Base-by-base conservation (phyloP, 2,329 filamentous ascomycete genomes). In the Fusarium sp. region DNA sequence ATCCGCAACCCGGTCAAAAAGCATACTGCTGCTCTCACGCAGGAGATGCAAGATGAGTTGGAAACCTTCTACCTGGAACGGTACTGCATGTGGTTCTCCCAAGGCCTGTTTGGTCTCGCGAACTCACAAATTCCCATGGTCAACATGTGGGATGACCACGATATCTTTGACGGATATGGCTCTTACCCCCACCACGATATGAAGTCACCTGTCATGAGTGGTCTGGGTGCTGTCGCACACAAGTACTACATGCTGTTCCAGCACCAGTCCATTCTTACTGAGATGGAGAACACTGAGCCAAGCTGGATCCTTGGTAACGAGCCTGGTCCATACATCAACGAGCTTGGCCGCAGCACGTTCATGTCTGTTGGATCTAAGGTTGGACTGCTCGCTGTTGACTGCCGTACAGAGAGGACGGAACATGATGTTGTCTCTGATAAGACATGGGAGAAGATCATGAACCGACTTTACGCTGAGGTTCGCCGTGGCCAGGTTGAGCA, bases 231-330 rank as follows among this genome's bases (percentile, higher is more conserved):
- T 39, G 89, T 98, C 51, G 95, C 95, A 0, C 98, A 96, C 87
- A 99, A 99, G 79, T 99, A 98, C 81, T 99, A 99, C 76, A 91
- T 99, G 90, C 86, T 99, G 11, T 99, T 99, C 82, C 96, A 99
- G 79, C 96, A 99, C 74, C 97, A 99, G 79, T 97, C 92, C 71
- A 84, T 97, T 6, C 82, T 89, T 1, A 88, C 90, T 46, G 96
- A 99, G 81, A 93, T 90, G 1, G 90, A 97, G 71, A 84, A 86
- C 37, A 88, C 92, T 4, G 97, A 99, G 79, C 93, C 95, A 4
- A 98, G 93, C 77, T 98, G 96, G 96, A 82, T 97, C 19, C 81
- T 98, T 6, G 96, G 96, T 8, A 83, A 87, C 25, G 84, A 86
- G 34, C 92, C 91, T 5, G 97, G 97, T 0, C 94, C 95, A 0